Evolutionary conservation across 2,329 filamentous ascomycete genomes (phyloP).

Genomic region (Fusarium pseudonygamai): DNA sequence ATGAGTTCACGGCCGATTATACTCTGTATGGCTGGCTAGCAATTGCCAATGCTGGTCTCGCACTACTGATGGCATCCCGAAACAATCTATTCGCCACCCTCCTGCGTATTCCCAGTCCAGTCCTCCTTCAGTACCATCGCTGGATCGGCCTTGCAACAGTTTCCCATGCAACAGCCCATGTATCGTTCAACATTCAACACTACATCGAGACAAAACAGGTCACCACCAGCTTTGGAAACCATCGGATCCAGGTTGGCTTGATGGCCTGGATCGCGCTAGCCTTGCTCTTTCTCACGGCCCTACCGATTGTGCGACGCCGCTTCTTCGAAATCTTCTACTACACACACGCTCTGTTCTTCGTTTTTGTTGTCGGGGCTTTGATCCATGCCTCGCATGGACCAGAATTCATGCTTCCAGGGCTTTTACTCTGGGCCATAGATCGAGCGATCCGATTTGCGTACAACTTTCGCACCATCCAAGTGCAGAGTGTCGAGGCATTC

Average conservation of each 20-base stretch:
- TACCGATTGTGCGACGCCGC: background rate
- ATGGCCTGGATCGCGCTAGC: background rate
- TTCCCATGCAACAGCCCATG: background rate
- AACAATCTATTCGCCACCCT: background rate
- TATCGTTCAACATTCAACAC: background rate
- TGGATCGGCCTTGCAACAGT: background rate
- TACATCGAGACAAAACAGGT: background rate
- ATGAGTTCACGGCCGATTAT: background rate
- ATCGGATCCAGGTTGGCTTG: background rate
- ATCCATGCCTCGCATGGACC: background rate
- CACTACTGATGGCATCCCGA: background rate
- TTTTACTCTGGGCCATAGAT: background rate
- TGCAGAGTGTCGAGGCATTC: background rate
- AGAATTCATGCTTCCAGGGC: background rate
- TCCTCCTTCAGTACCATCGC: background rate
- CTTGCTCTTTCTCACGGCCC: background rate
- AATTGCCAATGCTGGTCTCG: background rate
- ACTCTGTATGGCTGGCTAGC: background rate
- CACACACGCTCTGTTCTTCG: background rate
- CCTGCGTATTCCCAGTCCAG: background rate
- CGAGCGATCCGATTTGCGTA: background rate
- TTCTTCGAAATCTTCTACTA: background rate
- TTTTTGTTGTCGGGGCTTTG: background rate
- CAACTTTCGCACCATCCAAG: background rate
- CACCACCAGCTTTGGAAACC: background rate